phyloP scores from a whole-genome alignment of 2,329 filamentous ascomycete species.

The Nakataea oryzae region DNA sequence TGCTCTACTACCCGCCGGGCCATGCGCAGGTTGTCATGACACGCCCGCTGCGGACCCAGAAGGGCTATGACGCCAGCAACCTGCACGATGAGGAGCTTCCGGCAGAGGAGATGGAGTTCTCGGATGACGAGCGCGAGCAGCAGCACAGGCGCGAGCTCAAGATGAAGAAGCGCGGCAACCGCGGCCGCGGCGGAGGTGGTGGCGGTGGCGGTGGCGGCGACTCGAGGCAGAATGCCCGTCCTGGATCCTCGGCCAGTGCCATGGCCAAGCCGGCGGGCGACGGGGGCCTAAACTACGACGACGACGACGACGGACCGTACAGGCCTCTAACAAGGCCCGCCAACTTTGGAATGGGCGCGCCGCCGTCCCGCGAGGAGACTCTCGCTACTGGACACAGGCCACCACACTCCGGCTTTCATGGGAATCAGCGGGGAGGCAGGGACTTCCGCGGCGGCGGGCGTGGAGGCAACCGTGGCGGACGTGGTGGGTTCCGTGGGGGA shows the following conservation, averaged over 20 bases:
- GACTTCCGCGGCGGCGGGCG: conserved; percentile 35
- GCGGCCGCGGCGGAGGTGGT: conserved; percentile 15
- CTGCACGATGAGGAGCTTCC: conserved; percentile 85
- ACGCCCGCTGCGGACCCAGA: conserved; percentile 64
- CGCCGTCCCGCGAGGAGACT: conserved; percentile 29
- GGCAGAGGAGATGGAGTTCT: conserved; percentile 87
- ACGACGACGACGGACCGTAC: conserved; percentile 61
- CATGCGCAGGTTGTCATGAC: conserved; percentile 84
- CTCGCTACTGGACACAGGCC: conserved; percentile 7
- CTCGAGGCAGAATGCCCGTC: background rate
- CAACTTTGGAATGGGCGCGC: conserved; percentile 43
- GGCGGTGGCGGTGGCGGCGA: background rate
- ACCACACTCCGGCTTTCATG: too few relatives aligned
- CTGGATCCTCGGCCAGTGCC: conserved; percentile 10
- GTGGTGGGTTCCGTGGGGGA: conserved; percentile 15
- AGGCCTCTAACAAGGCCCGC: conserved; percentile 59
- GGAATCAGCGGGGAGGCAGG: conserved; percentile 29
- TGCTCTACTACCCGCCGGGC: conserved; percentile 68
- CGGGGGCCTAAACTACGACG: conserved; percentile 52
- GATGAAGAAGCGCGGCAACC: conserved; percentile 42
- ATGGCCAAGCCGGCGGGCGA: conserved; percentile 16
- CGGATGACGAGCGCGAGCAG: conserved; percentile 89
- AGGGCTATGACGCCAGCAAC: conserved; percentile 91
- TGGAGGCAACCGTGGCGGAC: conserved; percentile 21
- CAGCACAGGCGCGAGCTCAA: conserved; percentile 65